Evolutionary conservation across 805 yeast species (phyloP).

Genomic region (Kluyveromyces wickerhamii): DNA sequence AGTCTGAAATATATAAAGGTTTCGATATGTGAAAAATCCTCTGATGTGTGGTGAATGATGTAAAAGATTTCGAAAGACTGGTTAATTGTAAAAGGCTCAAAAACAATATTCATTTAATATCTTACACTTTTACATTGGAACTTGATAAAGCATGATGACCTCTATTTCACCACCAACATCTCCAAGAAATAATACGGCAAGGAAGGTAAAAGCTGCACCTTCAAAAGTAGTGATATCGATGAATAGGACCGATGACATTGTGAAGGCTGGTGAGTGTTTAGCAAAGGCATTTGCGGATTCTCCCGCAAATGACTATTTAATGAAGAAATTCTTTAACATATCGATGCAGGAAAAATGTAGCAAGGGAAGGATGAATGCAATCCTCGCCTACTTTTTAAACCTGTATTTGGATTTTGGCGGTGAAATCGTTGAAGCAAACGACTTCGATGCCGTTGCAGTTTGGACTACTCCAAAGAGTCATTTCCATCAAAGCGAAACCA

Average conservation of each 20-base stretch:
- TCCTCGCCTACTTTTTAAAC: constrained; percentile 19
- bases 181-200: neutral
- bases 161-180: constrained; percentile 9
- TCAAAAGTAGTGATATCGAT: constrained; percentile 13
- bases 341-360: constrained; percentile 18
- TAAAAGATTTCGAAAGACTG: too few relatives aligned
- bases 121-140: too few relatives aligned
- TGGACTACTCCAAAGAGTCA: constrained; percentile 24
- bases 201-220: constrained; percentile 7
- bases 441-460: constrained; percentile 29
- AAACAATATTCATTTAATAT: too few relatives aligned
- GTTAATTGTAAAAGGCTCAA: too few relatives aligned
- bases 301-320: constrained; percentile 22
- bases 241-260: constrained; percentile 18
- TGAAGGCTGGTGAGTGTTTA: constrained; percentile 20
- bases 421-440: constrained; percentile 26
- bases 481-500: constrained; percentile 19
- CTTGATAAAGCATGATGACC: constrained; percentile 4
- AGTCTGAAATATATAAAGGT: too few relatives aligned
- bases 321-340: constrained; percentile 25
- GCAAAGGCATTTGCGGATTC: constrained; percentile 24
- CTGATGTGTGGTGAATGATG: too few relatives aligned
- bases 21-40: too few relatives aligned
- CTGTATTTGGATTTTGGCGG: constrained; percentile 27
- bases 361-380: constrained; percentile 20